Percentiles rank a stretch among this genome's conserved stretches.
Conservation (phyloP, 2,329 filamentous ascomycete species). For the Lachnellula occidentalis region DNA sequence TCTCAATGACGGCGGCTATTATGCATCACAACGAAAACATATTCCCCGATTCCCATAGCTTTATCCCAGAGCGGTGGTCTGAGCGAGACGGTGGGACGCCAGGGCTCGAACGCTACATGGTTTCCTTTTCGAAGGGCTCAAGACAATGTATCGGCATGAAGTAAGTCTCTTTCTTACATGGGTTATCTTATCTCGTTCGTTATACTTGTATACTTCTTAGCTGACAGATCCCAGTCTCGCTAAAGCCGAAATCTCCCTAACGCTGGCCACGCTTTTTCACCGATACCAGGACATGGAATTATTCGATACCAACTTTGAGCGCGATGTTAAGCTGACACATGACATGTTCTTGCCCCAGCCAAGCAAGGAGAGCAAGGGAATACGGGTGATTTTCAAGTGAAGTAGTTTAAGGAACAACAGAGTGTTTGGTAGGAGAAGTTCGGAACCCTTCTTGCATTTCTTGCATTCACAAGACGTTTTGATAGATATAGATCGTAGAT, state of each 20-base stretch:
- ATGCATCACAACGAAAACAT: conserved; percentile 18
- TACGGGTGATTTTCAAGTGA: conserved; percentile 12
- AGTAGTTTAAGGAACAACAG: background rate
- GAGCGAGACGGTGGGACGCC: conserved; percentile 20
- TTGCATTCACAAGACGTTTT: too few species aligned
- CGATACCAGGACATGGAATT: conserved; percentile 12
- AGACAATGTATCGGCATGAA: conserved; percentile 20
- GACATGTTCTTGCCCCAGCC: conserved; percentile 16
- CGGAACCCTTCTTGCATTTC: too few species aligned
- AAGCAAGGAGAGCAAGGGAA: conserved; percentile 11
- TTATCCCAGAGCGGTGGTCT: conserved; percentile 20
- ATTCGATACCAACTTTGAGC: conserved; percentile 8
- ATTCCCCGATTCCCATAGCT: conserved; percentile 13
- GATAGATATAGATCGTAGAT: too few species aligned
- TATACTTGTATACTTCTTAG: background rate
- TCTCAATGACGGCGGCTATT: conserved; percentile 14
- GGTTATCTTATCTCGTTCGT: background rate
- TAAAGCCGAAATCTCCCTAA: conserved; percentile 14
- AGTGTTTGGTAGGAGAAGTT: too few species aligned
- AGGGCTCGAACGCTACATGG: conserved; percentile 15
- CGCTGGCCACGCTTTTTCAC: conserved; percentile 11
- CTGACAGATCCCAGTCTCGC: conserved; percentile 10
- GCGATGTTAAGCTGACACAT: conserved; percentile 15
- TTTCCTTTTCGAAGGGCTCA: conserved; percentile 17
- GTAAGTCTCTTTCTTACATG: background rate